A percentile compares a stretch with the other conserved stretches of the same genome.
Evolutionary conservation across 2,329 filamentous ascomycete species (phyloP).

Genomic region (Bipolaris sorokiniana): DNA sequence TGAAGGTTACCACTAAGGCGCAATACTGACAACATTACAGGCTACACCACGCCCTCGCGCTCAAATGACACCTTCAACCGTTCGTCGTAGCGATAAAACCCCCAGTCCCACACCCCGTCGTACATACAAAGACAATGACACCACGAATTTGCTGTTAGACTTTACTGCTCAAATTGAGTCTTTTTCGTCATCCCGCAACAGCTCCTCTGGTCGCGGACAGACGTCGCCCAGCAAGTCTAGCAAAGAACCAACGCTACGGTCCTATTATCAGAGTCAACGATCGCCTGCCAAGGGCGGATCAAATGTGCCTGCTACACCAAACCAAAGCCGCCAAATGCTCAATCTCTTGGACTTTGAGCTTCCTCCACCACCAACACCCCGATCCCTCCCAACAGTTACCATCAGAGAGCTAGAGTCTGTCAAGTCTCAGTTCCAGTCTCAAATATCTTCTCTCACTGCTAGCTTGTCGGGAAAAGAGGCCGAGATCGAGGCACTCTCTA

Average conservation of each 20-base stretch:
- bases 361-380: constrained; percentile 88
- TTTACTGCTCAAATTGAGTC: constrained; percentile 80
- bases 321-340: constrained; percentile 41
- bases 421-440: constrained; percentile 87
- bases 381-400: constrained; percentile 88
- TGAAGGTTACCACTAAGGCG: neutral
- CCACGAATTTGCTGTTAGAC: constrained; percentile 81
- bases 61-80: constrained; percentile 58
- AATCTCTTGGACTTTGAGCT: constrained; percentile 81
- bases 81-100: constrained; percentile 52
- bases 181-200: constrained; percentile 52
- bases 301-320: constrained; percentile 39
- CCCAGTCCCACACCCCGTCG: constrained; percentile 62
- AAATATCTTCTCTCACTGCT: constrained; percentile 93
- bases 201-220: constrained; percentile 47
- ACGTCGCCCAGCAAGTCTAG: constrained; percentile 60
- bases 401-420: constrained; percentile 90
- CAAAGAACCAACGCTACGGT: constrained; percentile 58
- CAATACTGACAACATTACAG: constrained; percentile 19
- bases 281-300: constrained; percentile 41
- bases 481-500: constrained; percentile 84
- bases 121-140: constrained; percentile 60
- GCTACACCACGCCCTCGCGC: constrained; percentile 45
- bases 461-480: constrained; percentile 92
- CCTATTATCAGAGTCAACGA: constrained; percentile 43